Evolutionary conservation across 805 yeast species (phyloP).

Genomic region (Pichia occidentalis): DNA sequence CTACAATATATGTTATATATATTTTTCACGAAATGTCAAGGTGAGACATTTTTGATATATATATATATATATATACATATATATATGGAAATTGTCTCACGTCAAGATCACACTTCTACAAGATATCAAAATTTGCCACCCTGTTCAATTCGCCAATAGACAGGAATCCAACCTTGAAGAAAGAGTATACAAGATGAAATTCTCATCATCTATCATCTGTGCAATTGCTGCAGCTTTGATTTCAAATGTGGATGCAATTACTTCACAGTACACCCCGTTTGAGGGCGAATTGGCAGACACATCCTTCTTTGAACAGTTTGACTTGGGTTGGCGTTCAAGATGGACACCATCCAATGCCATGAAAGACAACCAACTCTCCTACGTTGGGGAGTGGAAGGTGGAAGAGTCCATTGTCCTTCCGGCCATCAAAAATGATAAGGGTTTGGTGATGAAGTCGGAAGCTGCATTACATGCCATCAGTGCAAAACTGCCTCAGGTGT

Average conservation of each 20-base stretch:
- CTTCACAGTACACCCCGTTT: slow-evolving; percentile 29
- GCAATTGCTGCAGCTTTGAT: slow-evolving; percentile 13
- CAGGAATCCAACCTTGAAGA: too few species aligned
- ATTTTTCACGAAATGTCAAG: too few species aligned
- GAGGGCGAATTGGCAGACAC: slow-evolving; percentile 32
- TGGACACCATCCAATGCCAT: slow-evolving; percentile 60
- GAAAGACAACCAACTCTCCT: slow-evolving; percentile 48
- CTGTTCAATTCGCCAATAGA: too few species aligned
- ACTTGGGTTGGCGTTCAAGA: slow-evolving; percentile 32
- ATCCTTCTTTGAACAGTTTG: slow-evolving; percentile 64
- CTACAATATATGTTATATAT: too few species aligned
- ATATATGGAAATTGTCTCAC: too few species aligned
- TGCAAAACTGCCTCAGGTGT: slow-evolving; percentile 46
- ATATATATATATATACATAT: too few species aligned
- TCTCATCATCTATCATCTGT: too few species aligned
- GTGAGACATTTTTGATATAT: too few species aligned
- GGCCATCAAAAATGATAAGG: slow-evolving; percentile 61
- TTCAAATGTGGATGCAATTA: slow-evolving; percentile 12
- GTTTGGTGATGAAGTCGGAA: slow-evolving; percentile 66
- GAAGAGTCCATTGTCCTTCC: slow-evolving; percentile 54
- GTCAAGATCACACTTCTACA: too few species aligned
- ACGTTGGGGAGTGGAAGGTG: slow-evolving; percentile 70
- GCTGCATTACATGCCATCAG: slow-evolving; percentile 84
- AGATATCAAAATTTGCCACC: too few species aligned
- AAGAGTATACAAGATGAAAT: too few species aligned